Evolutionary conservation across 2,329 filamentous ascomycete species (phyloP).

Genomic region (Macroventuria anomochaeta): DNA sequence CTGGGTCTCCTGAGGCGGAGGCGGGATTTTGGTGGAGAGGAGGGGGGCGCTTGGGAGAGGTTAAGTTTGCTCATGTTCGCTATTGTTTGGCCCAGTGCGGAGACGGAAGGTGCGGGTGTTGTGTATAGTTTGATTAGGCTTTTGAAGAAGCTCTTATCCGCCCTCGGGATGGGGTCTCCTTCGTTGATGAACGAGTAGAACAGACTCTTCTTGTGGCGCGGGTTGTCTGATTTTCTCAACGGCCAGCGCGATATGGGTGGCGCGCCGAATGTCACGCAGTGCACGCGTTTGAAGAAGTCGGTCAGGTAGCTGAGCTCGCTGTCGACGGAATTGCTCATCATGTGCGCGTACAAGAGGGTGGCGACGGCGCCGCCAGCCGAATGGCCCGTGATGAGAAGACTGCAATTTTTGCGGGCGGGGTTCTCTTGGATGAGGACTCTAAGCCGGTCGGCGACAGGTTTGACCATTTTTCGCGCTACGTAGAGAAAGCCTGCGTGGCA

Average conservation of each 20-base stretch:
- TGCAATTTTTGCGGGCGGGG: conserved; percentile 67
- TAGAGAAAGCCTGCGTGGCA: conserved; percentile 83
- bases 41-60: conserved; percentile 18
- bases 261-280: conserved; percentile 86
- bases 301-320: conserved; percentile 76
- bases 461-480: conserved; percentile 77
- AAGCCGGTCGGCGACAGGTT: conserved; percentile 73
- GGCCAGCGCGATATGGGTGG: conserved; percentile 78
- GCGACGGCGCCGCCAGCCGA: conserved; percentile 86
- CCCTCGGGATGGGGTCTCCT: conserved; percentile 79
- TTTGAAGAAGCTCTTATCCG: conserved; percentile 77
- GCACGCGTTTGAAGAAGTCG: conserved; percentile 75
- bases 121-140: conserved; percentile 75
- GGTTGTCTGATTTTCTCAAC: conserved; percentile 62
- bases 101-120: conserved; percentile 59
- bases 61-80: conserved; percentile 36
- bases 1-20: conserved; percentile 26
- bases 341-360: conserved; percentile 79
- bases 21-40: conserved; percentile 23
- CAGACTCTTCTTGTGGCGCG: conserved; percentile 65
- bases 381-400: conserved; percentile 83
- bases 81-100: conserved; percentile 24
- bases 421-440: conserved; percentile 74
- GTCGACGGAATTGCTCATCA: conserved; percentile 68
- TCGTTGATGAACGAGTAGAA: conserved; percentile 86